Conservation (phyloP, 768 basidiomycete species). For the Hortiboletus campestris region DNA sequence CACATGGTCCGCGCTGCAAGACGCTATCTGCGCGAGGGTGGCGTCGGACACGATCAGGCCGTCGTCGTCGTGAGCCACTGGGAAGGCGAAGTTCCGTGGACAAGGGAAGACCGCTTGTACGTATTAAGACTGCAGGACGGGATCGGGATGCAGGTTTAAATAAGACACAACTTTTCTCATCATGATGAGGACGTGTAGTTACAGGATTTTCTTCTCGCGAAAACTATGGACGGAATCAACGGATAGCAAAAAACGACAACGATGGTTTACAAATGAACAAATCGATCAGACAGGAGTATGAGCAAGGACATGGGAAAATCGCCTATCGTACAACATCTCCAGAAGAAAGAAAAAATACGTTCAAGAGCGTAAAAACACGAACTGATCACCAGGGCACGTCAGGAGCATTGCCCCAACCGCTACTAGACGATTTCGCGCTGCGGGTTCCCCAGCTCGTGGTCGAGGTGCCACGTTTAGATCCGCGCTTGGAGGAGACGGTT, state of each 20-base stretch:
- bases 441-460: constrained; percentile 10
- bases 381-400: constrained; percentile 26
- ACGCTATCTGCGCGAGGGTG: constrained; percentile 55
- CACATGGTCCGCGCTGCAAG: constrained; percentile 66
- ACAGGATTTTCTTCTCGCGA: not conserved
- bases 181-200: not conserved
- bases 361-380: not conserved
- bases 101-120: constrained; percentile 49
- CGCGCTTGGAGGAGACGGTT: constrained; percentile 11
- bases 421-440: constrained; percentile 16
- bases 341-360: not conserved
- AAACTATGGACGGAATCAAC: not conserved
- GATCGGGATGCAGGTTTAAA: too few relatives aligned
- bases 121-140: constrained; percentile 37
- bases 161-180: not conserved
- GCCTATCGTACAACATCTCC: constrained; percentile 5
- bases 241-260: not conserved
- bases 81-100: constrained; percentile 91
- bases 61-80: constrained; percentile 88
- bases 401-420: constrained; percentile 26
- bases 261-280: not conserved
- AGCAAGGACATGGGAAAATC: not conserved
- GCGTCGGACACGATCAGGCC: constrained; percentile 58
- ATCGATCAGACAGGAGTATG: not conserved
- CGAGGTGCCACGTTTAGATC: constrained; percentile 12